A percentile compares a stretch with the other conserved stretches of the same genome.
Conservation (phyloP, 768 basidiomycete genomes). For the Lentinula sp. region DNA sequence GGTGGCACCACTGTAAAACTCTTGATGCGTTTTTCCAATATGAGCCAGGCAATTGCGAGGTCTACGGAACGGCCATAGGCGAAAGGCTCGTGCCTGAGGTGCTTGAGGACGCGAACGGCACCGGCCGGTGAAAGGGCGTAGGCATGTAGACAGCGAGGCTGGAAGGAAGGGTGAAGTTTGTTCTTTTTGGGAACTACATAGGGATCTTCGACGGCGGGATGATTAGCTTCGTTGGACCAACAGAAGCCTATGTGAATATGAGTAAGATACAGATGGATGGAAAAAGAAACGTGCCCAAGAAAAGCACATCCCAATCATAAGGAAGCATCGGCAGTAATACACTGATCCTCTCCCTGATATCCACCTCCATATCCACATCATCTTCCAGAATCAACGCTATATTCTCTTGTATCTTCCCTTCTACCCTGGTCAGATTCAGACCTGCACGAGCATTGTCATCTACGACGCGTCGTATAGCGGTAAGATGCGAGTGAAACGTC, state of each 20-base stretch:
- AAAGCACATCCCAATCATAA: slow-evolving; percentile 43
- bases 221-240: slow-evolving; percentile 42
- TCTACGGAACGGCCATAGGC: slow-evolving; percentile 49
- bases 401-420: background rate
- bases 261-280: background rate
- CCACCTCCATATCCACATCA: slow-evolving; percentile 45
- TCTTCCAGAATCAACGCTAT: slow-evolving; percentile 40
- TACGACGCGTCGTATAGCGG: slow-evolving; percentile 25
- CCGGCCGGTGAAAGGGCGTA: slow-evolving; percentile 37
- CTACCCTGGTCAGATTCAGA: background rate
- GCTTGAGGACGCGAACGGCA: slow-evolving; percentile 31
- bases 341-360: slow-evolving; percentile 25
- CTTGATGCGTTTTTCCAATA: slow-evolving; percentile 32
- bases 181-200: slow-evolving; percentile 5
- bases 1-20: slow-evolving; percentile 41
- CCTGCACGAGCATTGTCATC: slow-evolving; percentile 13
- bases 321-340: slow-evolving; percentile 32
- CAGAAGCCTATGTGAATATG: slow-evolving; percentile 34
- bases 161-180: slow-evolving; percentile 33
- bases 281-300: slow-evolving; percentile 29
- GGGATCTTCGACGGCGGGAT: slow-evolving; percentile 20
- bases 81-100: slow-evolving; percentile 37
- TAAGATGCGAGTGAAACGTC: slow-evolving; percentile 43
- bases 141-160: slow-evolving; percentile 46
- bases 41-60: slow-evolving; percentile 42